Percentiles rank a stretch among this genome's conserved stretches.
Conservation (phyloP, 2,329 filamentous ascomycete genomes). For the Apiospora phragmitis region DNA sequence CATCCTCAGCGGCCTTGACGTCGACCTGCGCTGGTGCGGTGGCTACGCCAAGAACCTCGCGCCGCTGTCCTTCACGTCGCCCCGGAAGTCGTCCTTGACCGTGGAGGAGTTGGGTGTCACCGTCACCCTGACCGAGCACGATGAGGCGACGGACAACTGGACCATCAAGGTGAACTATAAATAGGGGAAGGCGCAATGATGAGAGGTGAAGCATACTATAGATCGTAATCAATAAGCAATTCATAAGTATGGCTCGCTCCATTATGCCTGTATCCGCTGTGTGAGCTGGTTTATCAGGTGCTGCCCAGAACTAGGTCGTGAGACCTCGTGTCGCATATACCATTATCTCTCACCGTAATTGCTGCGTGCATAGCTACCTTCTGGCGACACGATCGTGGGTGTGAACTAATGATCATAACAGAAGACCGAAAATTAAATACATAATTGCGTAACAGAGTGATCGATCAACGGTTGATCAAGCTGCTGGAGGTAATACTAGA, state of each 20-base stretch:
- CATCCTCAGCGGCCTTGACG: background rate
- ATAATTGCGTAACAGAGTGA: background rate
- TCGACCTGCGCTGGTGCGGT: background rate
- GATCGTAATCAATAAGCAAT: background rate
- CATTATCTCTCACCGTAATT: background rate
- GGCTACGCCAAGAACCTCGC: background rate
- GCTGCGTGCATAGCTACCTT: background rate
- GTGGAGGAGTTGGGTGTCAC: background rate
- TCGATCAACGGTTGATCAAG: background rate
- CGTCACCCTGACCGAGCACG: background rate
- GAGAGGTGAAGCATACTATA: background rate
- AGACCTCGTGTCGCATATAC: background rate
- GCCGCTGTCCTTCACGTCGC: background rate
- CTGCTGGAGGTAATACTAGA: background rate
- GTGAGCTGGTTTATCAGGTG: background rate
- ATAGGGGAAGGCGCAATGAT: background rate
- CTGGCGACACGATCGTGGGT: background rate
- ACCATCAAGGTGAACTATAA: conserved; percentile 6
- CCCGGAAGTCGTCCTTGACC: background rate
- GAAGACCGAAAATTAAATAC: background rate
- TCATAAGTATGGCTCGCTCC: background rate
- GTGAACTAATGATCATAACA: background rate
- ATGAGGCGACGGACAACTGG: background rate
- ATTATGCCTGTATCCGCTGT: background rate
- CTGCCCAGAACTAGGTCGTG: background rate